Conservation (phyloP, 495 filamentous ascomycete species). For the Xylaria grammica region DNA sequence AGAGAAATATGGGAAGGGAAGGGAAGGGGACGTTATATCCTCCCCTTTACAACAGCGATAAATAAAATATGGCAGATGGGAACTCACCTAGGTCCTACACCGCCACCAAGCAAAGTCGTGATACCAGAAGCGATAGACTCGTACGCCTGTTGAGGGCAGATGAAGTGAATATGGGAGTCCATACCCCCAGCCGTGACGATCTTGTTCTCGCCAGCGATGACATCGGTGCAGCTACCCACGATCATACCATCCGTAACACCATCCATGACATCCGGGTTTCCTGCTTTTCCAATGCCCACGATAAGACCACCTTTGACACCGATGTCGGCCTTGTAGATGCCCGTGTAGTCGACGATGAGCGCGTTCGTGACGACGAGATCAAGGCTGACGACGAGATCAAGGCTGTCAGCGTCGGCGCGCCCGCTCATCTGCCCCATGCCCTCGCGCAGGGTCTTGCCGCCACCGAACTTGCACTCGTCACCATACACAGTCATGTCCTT, state of each 20-base stretch:
- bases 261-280: slow-evolving; percentile 96
- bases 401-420: slow-evolving; percentile 66
- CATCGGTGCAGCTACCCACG: slow-evolving; percentile 89
- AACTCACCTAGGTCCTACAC: slow-evolving; percentile 79
- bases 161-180: slow-evolving; percentile 95
- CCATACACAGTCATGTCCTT: slow-evolving; percentile 84
- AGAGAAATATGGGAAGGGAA: background rate
- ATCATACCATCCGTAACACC: slow-evolving; percentile 80
- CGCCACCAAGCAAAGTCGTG: slow-evolving; percentile 91
- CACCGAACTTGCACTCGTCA: slow-evolving; percentile 95
- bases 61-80: background rate
- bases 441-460: slow-evolving; percentile 91
- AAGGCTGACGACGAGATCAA: slow-evolving; percentile 76
- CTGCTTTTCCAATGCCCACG: slow-evolving; percentile 91
- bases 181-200: slow-evolving; percentile 93
- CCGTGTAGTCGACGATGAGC: slow-evolving; percentile 86
- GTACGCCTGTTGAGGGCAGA: slow-evolving; percentile 92
- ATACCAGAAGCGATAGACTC: slow-evolving; percentile 88
- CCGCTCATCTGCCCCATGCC: slow-evolving; percentile 96
- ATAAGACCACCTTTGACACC: slow-evolving; percentile 90
- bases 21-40: background rate
- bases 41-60: too few species aligned
- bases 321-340: slow-evolving; percentile 97
- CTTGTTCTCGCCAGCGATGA: slow-evolving; percentile 92
- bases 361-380: slow-evolving; percentile 95